phyloP scores from a whole-genome alignment of 345 rosid species.

The Citrus sp. region DNA sequence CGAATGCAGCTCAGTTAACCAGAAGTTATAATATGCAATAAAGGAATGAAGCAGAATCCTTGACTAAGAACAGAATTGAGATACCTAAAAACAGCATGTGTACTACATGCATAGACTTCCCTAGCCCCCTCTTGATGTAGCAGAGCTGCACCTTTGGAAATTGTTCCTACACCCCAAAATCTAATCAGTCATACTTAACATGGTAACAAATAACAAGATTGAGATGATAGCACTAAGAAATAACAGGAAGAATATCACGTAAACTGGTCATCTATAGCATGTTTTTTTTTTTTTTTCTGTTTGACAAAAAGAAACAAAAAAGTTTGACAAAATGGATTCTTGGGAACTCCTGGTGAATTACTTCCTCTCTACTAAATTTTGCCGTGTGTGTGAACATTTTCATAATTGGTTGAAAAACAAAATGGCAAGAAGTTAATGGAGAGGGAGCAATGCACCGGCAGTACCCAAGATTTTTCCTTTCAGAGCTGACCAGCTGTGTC shows the following conservation, averaged over 20 bases:
- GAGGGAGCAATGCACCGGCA: background rate
- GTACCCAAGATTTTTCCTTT: background rate
- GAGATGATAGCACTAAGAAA: background rate
- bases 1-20: background rate
- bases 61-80: background rate
- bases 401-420: background rate
- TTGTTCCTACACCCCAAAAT: constrained; percentile 57
- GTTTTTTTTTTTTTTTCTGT: background rate
- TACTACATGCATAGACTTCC: constrained; percentile 92
- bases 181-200: constrained; percentile 12
- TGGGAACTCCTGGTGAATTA: background rate
- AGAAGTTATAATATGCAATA: background rate
- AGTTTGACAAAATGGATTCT: background rate
- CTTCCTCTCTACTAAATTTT: background rate
- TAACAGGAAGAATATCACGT: background rate
- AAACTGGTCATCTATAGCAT: background rate
- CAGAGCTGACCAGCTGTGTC: constrained; percentile 82
- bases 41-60: background rate
- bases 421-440: background rate
- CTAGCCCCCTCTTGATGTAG: constrained; percentile 98
- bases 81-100: constrained; percentile 97
- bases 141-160: constrained; percentile 91
- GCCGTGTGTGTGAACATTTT: background rate
- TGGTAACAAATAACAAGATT: background rate
- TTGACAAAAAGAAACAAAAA: background rate